Evolutionary conservation across 495 filamentous ascomycete species (phyloP).

Genomic region (Darksidea phi): DNA sequence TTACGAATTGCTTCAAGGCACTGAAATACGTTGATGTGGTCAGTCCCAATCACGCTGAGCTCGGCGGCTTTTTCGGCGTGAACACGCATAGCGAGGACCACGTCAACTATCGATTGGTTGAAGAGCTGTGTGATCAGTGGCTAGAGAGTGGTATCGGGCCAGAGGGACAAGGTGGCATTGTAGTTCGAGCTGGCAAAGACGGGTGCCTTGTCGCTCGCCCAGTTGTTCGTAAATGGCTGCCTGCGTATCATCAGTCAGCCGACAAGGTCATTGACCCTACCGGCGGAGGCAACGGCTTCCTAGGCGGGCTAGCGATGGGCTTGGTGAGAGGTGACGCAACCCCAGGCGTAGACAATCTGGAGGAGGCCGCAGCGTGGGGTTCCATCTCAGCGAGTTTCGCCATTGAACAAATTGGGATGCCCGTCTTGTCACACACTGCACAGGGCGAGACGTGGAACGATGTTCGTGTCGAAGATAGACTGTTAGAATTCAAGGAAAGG

Average conservation of each 20-base stretch:
- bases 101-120: conserved; percentile 53
- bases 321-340: conserved; percentile 53
- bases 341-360: conserved; percentile 50
- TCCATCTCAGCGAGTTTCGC: conserved; percentile 89
- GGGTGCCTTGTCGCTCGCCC: conserved; percentile 56
- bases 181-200: conserved; percentile 57
- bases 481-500: conserved; percentile 42
- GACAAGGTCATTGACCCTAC: conserved; percentile 80
- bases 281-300: conserved; percentile 91
- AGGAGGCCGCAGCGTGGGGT: conserved; percentile 72
- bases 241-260: conserved; percentile 56
- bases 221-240: conserved; percentile 48
- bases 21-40: conserved; percentile 77
- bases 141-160: conserved; percentile 54
- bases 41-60: conserved; percentile 84
- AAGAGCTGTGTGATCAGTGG: conserved; percentile 58
- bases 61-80: conserved; percentile 73
- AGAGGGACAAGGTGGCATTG: conserved; percentile 49
- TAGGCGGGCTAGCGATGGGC: conserved; percentile 78
- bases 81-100: conserved; percentile 49
- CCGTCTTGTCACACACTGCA: conserved; percentile 53
- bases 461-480: conserved; percentile 49
- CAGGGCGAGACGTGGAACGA: conserved; percentile 80
- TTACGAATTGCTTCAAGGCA: conserved; percentile 67
- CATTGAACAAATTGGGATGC: conserved; percentile 90